Base-by-base conservation (phyloP, 768 basidiomycete species). In the Auricularia sp. region DNA sequence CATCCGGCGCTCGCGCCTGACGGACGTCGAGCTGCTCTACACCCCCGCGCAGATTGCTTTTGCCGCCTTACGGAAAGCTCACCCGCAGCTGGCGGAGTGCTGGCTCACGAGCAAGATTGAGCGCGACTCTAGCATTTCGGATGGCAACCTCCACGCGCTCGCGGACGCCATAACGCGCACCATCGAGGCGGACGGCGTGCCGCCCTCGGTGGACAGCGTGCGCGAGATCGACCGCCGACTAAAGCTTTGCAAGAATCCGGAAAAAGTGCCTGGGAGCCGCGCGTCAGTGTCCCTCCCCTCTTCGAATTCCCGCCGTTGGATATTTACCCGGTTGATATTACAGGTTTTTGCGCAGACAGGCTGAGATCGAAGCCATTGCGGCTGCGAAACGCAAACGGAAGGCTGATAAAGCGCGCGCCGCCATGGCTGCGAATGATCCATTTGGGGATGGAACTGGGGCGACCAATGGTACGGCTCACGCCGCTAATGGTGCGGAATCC, bases 11-110 rank as follows among this genome's bases (percentile, higher is more conserved):
- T 88, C 94, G 23, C 88, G 96, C 11, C 79, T 94, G 36, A 95
- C 93, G 11, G 93, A 98, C 71, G 87, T 85, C 23, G 96, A 98
- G 72, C 84, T 98, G 71, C 81, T 95, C 63, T 97, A 91, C 73
- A 81, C 92, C 5, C 96, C 97, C 1, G 90, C 95, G 3, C 97
- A 98, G 75, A 93, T 98, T 70, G 92, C 93, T 2, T 79, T 96
- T 16, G 88, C 93, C 0, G 84, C 87, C 35, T 78, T 94, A 65
- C 84, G 85, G 5, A 78, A 91, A 16, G 84, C 83, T 4, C 78
- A 85, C 18, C 84, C 88, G 0, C 73, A 80, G 0, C 75, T 92
- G 18, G 83, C 85, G 2, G 72, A 77, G 34, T 76, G 80, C 65
- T 96, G 92, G 90, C 75, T 80, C 3, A 73, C 72, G 21, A 77